These are phyloP conservation scores for Isoetes engelmannii DNA, from an alignment of 83 land plant species.

Conservation along the genomic window DNA sequence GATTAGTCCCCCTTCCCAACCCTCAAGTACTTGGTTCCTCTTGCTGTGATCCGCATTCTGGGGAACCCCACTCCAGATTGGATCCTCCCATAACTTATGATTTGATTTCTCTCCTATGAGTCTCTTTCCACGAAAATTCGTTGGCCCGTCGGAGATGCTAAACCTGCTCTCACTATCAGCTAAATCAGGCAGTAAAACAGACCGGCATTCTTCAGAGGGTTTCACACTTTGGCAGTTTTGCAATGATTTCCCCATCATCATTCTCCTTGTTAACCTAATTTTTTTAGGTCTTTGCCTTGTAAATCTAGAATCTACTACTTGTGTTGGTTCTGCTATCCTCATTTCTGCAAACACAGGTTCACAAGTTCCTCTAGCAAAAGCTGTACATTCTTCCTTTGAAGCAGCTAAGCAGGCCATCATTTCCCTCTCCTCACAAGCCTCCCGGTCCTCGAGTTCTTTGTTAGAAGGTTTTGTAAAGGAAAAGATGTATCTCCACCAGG, in stretches of 20 bases:
- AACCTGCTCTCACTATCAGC: no score
- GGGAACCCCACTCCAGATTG: background rate
- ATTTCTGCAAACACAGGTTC: constrained; percentile 40
- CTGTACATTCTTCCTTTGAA: constrained; percentile 43
- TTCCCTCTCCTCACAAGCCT: constrained; percentile 67
- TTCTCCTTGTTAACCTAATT: constrained; percentile 6
- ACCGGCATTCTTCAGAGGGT: background rate
- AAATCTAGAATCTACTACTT: constrained; percentile 22
- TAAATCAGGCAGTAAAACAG: no score
- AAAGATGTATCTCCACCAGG: constrained; percentile 57
- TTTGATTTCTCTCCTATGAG: constrained; percentile 9
- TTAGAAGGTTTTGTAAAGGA: constrained; percentile 17
- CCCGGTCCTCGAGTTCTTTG: constrained; percentile 36
- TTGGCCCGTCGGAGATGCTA: background rate
- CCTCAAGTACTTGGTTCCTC: constrained; percentile 4
- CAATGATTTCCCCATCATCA: background rate
- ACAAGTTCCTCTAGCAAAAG: constrained; percentile 55
- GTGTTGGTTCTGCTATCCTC: constrained; percentile 37
- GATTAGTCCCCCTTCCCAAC: constrained; percentile 27
- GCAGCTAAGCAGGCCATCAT: constrained; percentile 55
- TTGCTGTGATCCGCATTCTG: background rate
- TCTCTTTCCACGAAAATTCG: constrained; percentile 15
- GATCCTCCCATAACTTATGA: background rate
- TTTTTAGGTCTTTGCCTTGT: background rate
- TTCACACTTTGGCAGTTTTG: no score